Base-by-base conservation (phyloP, 805 yeast species). In the Wickerhamiella sergipiensis region DNA sequence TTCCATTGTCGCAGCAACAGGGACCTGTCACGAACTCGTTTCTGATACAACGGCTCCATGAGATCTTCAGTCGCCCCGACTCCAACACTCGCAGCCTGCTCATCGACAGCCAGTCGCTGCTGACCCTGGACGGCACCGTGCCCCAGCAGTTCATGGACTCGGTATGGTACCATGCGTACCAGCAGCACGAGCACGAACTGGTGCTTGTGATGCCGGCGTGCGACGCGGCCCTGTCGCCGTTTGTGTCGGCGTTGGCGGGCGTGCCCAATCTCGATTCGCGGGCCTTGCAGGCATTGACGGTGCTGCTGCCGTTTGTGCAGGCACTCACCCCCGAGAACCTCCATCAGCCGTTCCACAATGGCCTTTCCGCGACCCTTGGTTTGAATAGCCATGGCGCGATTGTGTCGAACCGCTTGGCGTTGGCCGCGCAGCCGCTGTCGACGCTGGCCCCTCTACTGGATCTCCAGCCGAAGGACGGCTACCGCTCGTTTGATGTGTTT, bases 131-230 rank as follows among this genome's bases (percentile, higher is more conserved):
- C 45, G 61, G 61, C 13, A 53, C 52, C 17, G 57, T 61, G 10
- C 71, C 71, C 33, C 62, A 59, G 17, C 57, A 62, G 23, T 61
- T 68, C 26, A 50, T 69, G 24, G 56, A 63, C 10, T 48, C 61
- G 9, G 51, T 69, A 6, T 67, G 72, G 70, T 66, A 62, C 42
- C 73, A 69, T 50, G 71, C 72, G 4, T 59, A 61, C 47, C 58
- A 63, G 43, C 63, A 72, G 17, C 61, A 64, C 7, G 73, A 69
- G 55, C 71, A 69, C 49, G 73, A 69, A 57, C 60, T 70, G 21
- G 51, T 69, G 9, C 54, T 69, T 23, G 53, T 70, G 12, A 52
- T 59, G 55, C 68, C 67, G 1, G 58, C 65, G 1, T 58, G 59
- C 44, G 53, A 53, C 1, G 61, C 68, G 0, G 58, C 70, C 1